Evolutionary conservation across 1,284 basidiomycete genomes (phyloP), one percentile per base, ranked within the genome.

Genomic region (Trametes pubescens): DNA sequence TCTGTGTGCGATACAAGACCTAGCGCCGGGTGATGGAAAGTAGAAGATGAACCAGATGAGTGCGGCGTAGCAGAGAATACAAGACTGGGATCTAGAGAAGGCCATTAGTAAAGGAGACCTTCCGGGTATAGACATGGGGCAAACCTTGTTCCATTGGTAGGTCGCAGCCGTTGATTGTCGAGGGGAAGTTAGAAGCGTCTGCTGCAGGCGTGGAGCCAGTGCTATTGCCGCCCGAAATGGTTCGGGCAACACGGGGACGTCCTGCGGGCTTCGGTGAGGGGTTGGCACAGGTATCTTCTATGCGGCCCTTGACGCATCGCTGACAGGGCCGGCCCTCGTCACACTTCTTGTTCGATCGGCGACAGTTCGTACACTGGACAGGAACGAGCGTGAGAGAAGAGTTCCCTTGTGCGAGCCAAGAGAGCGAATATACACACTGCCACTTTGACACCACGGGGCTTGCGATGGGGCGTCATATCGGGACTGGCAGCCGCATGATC

Each of bases 331-430:
- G 57, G 6, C 52, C 66, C 24, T 68, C 63, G 64, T 68, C 66
- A 56, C 66, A 68, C 22, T 40, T 53, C 63, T 68, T 68, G 55
- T 59, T 61, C 18, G 59, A 61, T n/a, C 35, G 37, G 13, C 59
- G 63, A 32, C 66, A 68, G 46, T 68, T 62, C 18, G 66, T 68
- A 49, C 66, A 68, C 66, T 68, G 44, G 2, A 43, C 10, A 43
- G 49, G 34, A 4, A 18, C 26, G 4, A 24, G 2, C n/a, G 14
- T 14, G 18, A 8, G 29, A n/a, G n/a, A 3, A 16, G 1, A n/a
- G 49, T 35, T 32, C 18, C 9, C 3, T 5, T n/a, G 18, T 13
- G 21, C 49, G 34, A 16, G 18, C 2, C 6, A 24, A 13, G 26
- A 5, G 37, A 4, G 53, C 32, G 22, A 35, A 54, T 14, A 24